Percentiles rank a stretch among this genome's conserved stretches.
Evolutionary conservation across 352 stramenopile genomes (phyloP).

Genomic region (Aphanomyces invadans): DNA sequence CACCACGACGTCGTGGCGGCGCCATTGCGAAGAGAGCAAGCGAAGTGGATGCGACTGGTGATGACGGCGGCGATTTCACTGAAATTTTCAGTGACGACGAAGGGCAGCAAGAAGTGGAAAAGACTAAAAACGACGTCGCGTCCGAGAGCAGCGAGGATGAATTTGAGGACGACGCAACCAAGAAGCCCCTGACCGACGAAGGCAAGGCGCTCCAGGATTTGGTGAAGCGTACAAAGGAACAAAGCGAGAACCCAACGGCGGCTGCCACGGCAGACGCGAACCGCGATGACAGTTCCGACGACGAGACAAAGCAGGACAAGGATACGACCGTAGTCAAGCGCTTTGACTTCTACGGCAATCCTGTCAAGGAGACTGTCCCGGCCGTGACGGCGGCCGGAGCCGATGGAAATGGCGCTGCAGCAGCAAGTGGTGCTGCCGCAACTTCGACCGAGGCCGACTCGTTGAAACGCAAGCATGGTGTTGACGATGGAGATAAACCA

Average conservation of each 20-base stretch:
- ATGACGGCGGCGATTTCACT: conserved; percentile 80
- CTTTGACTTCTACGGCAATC: conserved; percentile 19
- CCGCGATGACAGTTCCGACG: conserved; percentile 25
- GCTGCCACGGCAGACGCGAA: conserved; percentile 26
- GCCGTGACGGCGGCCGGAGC: background rate
- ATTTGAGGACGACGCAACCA: background rate
- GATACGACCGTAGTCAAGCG: background rate
- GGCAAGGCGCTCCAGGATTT: conserved; percentile 14
- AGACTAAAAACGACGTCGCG: conserved; percentile 34
- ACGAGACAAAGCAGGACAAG: background rate
- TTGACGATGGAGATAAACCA: background rate
- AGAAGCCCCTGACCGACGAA: conserved; percentile 7
- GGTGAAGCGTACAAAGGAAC: conserved; percentile 9
- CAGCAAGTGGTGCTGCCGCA: too few relatives aligned
- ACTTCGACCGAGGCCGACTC: background rate
- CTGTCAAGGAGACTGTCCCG: background rate
- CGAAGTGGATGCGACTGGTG: conserved; percentile 52
- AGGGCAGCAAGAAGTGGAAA: conserved; percentile 73
- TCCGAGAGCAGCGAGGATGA: conserved; percentile 20
- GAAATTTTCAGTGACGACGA: conserved; percentile 85
- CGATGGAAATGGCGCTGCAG: background rate
- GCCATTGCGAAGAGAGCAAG: conserved; percentile 40
- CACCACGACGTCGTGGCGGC: conserved; percentile 33
- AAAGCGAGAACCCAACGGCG: background rate
- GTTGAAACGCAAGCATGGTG: background rate